Evolutionary conservation across 306 rosid genomes (phyloP).

Genomic region (Vigna mungo): DNA sequence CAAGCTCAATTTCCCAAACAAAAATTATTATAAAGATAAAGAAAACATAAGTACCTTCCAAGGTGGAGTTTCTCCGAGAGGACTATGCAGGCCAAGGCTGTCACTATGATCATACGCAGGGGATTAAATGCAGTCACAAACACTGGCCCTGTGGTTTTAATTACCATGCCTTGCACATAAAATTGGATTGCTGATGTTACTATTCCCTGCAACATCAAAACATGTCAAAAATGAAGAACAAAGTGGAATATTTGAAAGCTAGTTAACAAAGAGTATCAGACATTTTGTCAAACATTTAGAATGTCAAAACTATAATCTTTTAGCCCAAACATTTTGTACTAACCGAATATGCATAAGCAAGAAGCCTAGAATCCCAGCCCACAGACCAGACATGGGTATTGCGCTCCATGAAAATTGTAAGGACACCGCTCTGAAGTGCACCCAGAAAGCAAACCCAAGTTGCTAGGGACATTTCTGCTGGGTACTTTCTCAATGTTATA

Average conservation of each 20-base stretch:
- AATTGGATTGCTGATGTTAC: conserved; percentile 71
- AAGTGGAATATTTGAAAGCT: too few species aligned
- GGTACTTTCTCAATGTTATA: conserved; percentile 67
- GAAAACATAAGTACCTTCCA: conserved; percentile 59
- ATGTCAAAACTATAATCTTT: too few species aligned
- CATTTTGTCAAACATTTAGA: too few species aligned
- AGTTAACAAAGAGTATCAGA: too few species aligned
- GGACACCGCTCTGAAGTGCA: conserved; percentile 59
- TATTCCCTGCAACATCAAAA: conserved; percentile 54
- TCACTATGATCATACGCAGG: conserved; percentile 72
- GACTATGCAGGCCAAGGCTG: conserved; percentile 53
- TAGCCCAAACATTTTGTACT: conserved; percentile 16
- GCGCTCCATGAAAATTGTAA: conserved; percentile 59
- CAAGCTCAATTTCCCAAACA: neutral
- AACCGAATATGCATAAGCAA: conserved; percentile 67
- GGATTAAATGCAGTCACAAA: conserved; percentile 83
- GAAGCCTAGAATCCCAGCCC: conserved; percentile 60
- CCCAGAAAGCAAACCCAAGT: conserved; percentile 69
- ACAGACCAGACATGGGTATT: conserved; percentile 56
- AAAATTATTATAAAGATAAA: neutral
- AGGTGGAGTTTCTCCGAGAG: conserved; percentile 71
- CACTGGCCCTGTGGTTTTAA: conserved; percentile 72
- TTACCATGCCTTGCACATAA: conserved; percentile 72
- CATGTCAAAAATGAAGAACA: neutral
- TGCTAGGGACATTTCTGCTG: conserved; percentile 77